Evolutionary conservation across 1,284 basidiomycete genomes (phyloP).

Genomic region (Sphaerobolus stellatus): DNA sequence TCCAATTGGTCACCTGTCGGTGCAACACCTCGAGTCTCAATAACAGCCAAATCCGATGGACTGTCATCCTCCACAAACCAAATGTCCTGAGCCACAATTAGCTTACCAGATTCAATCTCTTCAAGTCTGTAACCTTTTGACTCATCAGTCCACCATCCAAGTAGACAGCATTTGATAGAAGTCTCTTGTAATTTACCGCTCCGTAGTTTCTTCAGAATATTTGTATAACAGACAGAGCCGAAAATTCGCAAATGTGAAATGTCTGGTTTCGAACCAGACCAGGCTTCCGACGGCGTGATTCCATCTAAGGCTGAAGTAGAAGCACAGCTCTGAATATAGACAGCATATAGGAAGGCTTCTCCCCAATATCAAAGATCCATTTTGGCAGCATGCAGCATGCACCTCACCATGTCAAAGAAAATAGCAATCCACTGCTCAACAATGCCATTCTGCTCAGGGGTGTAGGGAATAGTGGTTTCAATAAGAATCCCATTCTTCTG

Average conservation of each 20-base stretch:
- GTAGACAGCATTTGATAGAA: slow-evolving; percentile 3
- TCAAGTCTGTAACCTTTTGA: slow-evolving; percentile 6
- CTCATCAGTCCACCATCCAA: slow-evolving; percentile 8
- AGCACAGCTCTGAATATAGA: slow-evolving; percentile 13
- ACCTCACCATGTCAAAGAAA: slow-evolving; percentile 10
- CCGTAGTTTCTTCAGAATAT: slow-evolving; percentile 6
- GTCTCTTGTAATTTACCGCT: slow-evolving; percentile 3
- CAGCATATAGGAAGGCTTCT: slow-evolving; percentile 16
- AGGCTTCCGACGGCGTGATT: slow-evolving; percentile 23
- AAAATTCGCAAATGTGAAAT: slow-evolving; percentile 18
- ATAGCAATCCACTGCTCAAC: slow-evolving; percentile 8
- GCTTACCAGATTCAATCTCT: slow-evolving; percentile 1
- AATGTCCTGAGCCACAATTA: slow-evolving; percentile 2
- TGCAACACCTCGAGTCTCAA: background rate
- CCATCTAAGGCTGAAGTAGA: slow-evolving; percentile 6
- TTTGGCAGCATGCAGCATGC: slow-evolving; percentile 7
- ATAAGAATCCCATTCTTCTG: slow-evolving; percentile 12
- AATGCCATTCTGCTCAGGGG: slow-evolving; percentile 16
- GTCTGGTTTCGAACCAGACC: slow-evolving; percentile 22
- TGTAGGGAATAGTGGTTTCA: slow-evolving; percentile 13
- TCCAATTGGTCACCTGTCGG: background rate
- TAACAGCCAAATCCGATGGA: slow-evolving; percentile 3
- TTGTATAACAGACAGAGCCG: slow-evolving; percentile 2
- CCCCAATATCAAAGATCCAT: slow-evolving; percentile 21
- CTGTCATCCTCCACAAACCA: slow-evolving; percentile 4